Percentiles rank a stretch among this genome's conserved stretches.
Evolutionary conservation across 768 basidiomycete species (phyloP).

Genomic region (Pluteus cervinus): DNA sequence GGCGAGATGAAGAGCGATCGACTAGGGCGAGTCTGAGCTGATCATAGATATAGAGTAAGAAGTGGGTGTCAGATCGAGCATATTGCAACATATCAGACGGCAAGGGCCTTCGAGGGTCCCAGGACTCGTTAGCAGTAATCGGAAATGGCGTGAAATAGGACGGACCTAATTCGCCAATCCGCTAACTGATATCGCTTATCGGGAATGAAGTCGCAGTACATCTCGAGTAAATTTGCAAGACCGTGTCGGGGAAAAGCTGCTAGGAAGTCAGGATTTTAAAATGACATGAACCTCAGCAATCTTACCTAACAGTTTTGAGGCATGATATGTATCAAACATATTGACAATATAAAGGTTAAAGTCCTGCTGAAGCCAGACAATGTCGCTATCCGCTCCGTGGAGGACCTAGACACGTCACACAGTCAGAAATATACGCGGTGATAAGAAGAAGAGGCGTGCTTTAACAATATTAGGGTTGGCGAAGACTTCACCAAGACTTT

Average conservation of each 20-base stretch:
- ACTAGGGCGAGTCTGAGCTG: constrained; percentile 82
- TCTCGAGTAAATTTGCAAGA: constrained; percentile 76
- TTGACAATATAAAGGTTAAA: constrained; percentile 93
- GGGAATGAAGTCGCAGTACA: constrained; percentile 84
- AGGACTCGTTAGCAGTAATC: neutral
- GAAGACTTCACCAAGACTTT: constrained; percentile 75
- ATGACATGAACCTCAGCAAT: neutral
- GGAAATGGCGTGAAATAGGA: constrained; percentile 3
- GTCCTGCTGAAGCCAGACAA: constrained; percentile 95
- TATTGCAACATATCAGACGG: constrained; percentile 87
- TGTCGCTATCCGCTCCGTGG: constrained; percentile 92
- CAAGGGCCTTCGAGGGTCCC: constrained; percentile 48
- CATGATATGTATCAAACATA: constrained; percentile 96
- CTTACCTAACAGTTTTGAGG: constrained; percentile 76
- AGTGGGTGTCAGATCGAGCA: constrained; percentile 96
- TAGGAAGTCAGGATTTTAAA: constrained; percentile 2
- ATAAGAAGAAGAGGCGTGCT: constrained; percentile 32
- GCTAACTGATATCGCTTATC: constrained; percentile 97
- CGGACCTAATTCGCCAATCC: constrained; percentile 91
- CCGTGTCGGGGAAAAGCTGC: constrained; percentile 80
- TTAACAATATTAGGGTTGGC: constrained; percentile 83
- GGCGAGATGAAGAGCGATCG: constrained; percentile 50
- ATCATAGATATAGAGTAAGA: constrained; percentile 89
- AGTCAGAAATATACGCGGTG: neutral
- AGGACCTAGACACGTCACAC: constrained; percentile 52